phyloP scores from a whole-genome alignment of 805 yeast genomes.

The Gaillardinia entomophila region DNA sequence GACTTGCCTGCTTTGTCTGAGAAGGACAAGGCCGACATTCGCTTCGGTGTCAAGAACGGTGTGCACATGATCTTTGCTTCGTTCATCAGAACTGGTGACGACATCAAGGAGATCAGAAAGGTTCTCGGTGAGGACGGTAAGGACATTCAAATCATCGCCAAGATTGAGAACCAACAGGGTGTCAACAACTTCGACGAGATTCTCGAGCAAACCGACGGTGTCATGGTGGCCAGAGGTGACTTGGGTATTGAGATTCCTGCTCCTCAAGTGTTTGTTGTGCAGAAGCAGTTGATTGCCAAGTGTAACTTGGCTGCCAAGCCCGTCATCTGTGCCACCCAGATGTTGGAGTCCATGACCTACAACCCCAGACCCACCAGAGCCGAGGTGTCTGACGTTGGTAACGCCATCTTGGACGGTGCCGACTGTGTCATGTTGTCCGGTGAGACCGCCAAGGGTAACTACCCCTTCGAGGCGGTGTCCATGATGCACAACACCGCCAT shows the following conservation, averaged over 20 bases:
- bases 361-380: constrained; percentile 99
- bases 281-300: constrained; percentile 97
- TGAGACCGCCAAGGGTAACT: constrained; percentile 99
- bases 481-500: constrained; percentile 98
- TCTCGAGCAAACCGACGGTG: constrained; percentile 93
- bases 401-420: constrained; percentile 98
- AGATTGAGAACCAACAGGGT: constrained; percentile 99
- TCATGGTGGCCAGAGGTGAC: constrained; percentile 99
- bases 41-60: constrained; percentile 93
- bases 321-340: constrained; percentile 98
- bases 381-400: constrained; percentile 98
- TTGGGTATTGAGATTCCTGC: constrained; percentile 99
- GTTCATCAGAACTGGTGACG: constrained; percentile 91
- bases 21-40: constrained; percentile 89
- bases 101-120: constrained; percentile 82
- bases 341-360: constrained; percentile 99
- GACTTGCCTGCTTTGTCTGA: constrained; percentile 97
- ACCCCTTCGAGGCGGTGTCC: constrained; percentile 95
- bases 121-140: constrained; percentile 97
- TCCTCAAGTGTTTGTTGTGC: constrained; percentile 96
- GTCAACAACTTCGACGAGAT: constrained; percentile 99
- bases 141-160: constrained; percentile 92
- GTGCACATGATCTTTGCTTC: constrained; percentile 99
- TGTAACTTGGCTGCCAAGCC: constrained; percentile 99
- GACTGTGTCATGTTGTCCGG: constrained; percentile 99